Evolutionary conservation across 805 yeast genomes (phyloP).

Genomic region (Jamesozyma rosinii): DNA sequence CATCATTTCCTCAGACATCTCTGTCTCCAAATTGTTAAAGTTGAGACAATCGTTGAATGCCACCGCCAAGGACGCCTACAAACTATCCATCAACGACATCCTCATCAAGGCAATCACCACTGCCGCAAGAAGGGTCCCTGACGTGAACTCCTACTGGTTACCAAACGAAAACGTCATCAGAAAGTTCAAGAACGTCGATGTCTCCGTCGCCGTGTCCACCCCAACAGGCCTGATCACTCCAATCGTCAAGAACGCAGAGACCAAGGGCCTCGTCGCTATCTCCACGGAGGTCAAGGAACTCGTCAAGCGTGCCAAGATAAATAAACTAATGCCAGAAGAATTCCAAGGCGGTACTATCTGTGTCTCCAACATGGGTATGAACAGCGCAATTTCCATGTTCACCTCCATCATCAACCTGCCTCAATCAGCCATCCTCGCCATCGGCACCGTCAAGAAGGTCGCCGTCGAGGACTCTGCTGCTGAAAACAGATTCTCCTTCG

Average conservation of each 20-base stretch:
- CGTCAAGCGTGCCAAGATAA: slow-evolving; percentile 91
- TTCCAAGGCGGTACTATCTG: slow-evolving; percentile 99
- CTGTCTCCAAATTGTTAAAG: slow-evolving; percentile 84
- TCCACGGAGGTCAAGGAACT: slow-evolving; percentile 81
- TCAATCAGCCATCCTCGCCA: slow-evolving; percentile 86
- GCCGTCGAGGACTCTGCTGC: slow-evolving; percentile 88
- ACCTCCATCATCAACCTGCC: slow-evolving; percentile 98
- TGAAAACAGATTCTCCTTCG: slow-evolving; percentile 87
- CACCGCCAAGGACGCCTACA: slow-evolving; percentile 75
- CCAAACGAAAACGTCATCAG: slow-evolving; percentile 84
- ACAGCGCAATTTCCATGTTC: slow-evolving; percentile 83
- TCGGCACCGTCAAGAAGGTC: slow-evolving; percentile 85
- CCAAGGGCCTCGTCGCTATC: slow-evolving; percentile 76
- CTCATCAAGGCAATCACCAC: slow-evolving; percentile 88
- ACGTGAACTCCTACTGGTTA: slow-evolving; percentile 89
- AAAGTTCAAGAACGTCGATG: slow-evolving; percentile 85
- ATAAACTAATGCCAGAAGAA: slow-evolving; percentile 90
- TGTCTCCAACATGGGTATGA: slow-evolving; percentile 98
- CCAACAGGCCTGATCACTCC: slow-evolving; percentile 97
- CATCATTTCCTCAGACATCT: slow-evolving; percentile 78
- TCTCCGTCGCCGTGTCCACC: slow-evolving; percentile 97
- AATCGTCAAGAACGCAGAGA: slow-evolving; percentile 78
- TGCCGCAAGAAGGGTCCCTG: slow-evolving; percentile 86
- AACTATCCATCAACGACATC: slow-evolving; percentile 87
- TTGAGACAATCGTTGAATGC: slow-evolving; percentile 85